These are phyloP conservation scores for Achlya hypogyna DNA, from an alignment of 352 stramenopile species.

Conservation along the genomic window DNA sequence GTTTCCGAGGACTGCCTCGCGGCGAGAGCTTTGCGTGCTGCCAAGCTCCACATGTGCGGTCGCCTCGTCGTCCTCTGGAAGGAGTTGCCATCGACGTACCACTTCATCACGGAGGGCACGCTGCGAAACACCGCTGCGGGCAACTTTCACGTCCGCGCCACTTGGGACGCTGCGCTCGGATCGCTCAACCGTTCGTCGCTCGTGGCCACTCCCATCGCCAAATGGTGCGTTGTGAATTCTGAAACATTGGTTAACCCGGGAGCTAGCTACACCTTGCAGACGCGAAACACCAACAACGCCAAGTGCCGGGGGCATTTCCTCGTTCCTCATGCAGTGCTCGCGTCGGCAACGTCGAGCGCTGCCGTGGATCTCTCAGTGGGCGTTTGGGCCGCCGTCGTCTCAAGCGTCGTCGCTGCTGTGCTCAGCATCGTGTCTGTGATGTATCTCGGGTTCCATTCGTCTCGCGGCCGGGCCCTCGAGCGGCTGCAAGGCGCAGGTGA, in stretches of 20 bases:
- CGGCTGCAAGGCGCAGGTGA: background rate
- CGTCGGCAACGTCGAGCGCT: background rate
- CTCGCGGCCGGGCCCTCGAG: too few species aligned
- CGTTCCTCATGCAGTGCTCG: background rate
- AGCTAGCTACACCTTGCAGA: conserved; percentile 60
- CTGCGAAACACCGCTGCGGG: conserved; percentile 48
- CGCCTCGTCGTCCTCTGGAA: conserved; percentile 62
- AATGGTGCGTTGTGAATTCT: too few species aligned
- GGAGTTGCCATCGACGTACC: conserved; percentile 29
- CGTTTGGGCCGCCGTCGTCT: conserved; percentile 45
- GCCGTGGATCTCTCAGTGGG: conserved; percentile 22
- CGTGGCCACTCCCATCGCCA: conserved; percentile 32
- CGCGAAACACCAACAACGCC: conserved; percentile 50
- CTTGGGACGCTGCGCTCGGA: conserved; percentile 15
- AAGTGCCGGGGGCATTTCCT: conserved; percentile 39
- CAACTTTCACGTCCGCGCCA: conserved; percentile 44
- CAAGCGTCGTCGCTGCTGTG: conserved; percentile 40
- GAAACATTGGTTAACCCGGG: too few species aligned
- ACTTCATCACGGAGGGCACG: conserved; percentile 71
- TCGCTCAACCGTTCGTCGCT: too few species aligned
- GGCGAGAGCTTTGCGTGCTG: conserved; percentile 50
- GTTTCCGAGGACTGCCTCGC: conserved; percentile 51
- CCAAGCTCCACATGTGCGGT: conserved; percentile 53
- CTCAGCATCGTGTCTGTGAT: conserved; percentile 43
- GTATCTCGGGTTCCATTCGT: conserved; percentile 28